A percentile compares a stretch with the other conserved stretches of the same genome.
These are phyloP conservation scores for Candida glucosophila DNA, from an alignment of 1,139 yeast species.

Conservation along the genomic window DNA sequence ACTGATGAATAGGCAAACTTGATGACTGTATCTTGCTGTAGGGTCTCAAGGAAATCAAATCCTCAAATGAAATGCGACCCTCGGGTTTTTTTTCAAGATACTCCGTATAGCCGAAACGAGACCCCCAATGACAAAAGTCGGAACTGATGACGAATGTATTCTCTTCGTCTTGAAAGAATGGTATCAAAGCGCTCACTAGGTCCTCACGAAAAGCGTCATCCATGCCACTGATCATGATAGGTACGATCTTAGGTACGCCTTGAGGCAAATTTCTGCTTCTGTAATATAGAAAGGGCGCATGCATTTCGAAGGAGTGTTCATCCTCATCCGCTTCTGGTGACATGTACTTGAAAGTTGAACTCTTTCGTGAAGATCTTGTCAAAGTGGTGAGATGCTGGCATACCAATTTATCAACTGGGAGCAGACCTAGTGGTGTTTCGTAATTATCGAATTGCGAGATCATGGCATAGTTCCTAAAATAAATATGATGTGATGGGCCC, in stretches of 20 bases:
- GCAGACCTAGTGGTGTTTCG: conserved; percentile 75
- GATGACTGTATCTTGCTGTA: conserved; percentile 6
- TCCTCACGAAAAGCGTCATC: conserved; percentile 34
- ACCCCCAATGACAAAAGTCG: conserved; percentile 97
- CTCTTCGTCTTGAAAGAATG: conserved; percentile 45
- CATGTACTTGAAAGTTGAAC: conserved; percentile 45
- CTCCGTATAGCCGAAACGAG: conserved; percentile 62
- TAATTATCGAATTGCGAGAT: conserved; percentile 48
- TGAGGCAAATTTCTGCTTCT: conserved; percentile 28
- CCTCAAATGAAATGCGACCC: conserved; percentile 8
- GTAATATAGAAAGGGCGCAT: conserved; percentile 64
- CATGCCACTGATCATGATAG: conserved; percentile 70
- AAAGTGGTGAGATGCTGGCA: conserved; percentile 19
- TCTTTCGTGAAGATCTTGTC: conserved; percentile 1
- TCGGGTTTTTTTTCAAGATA: conserved; percentile 31
- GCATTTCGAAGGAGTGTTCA: conserved; percentile 96
- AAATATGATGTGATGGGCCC: conserved; percentile 95
- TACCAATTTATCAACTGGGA: conserved; percentile 53
- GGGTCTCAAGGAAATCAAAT: conserved; percentile 12
- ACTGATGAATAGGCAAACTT: conserved; percentile 47
- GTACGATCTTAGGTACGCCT: conserved; percentile 53
- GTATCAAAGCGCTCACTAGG: conserved; percentile 42
- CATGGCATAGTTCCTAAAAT: conserved; percentile 53
- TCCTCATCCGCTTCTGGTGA: conserved; percentile 56
- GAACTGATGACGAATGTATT: conserved; percentile 76